A percentile compares a stretch with the other conserved stretches of the same genome.
Evolutionary conservation across 2,329 filamentous ascomycete species (phyloP).

Genomic region (Microsporum audouinii): DNA sequence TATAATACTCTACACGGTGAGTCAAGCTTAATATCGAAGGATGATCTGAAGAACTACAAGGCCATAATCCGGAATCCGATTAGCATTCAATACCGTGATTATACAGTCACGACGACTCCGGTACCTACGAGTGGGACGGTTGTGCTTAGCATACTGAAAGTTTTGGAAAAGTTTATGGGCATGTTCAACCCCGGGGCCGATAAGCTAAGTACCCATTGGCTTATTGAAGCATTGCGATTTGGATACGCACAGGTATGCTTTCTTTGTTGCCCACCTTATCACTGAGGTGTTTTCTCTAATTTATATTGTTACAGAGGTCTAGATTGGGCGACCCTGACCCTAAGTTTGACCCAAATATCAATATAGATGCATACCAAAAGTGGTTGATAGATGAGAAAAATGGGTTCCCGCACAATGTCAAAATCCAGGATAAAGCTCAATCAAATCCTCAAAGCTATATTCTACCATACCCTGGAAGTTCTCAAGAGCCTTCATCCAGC

Average conservation of each 20-base stretch:
- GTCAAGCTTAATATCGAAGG: constrained; percentile 66
- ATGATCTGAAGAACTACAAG: constrained; percentile 64
- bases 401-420: background rate
- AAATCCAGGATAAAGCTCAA: background rate
- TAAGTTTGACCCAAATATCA: constrained; percentile 40
- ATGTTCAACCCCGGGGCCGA: constrained; percentile 48
- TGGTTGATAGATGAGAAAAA: background rate
- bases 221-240: constrained; percentile 82
- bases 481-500: constrained; percentile 36
- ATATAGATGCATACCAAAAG: background rate
- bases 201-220: constrained; percentile 64
- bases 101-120: constrained; percentile 52
- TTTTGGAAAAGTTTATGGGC: constrained; percentile 60
- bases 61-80: constrained; percentile 37
- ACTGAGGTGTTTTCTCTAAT: background rate
- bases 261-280: background rate
- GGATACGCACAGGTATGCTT: constrained; percentile 55
- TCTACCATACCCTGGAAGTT: background rate
- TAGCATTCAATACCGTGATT: constrained; percentile 53
- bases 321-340: constrained; percentile 72
- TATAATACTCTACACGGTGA: constrained; percentile 48
- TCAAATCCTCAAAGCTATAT: background rate
- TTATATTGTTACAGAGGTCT: constrained; percentile 42
- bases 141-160: constrained; percentile 65
- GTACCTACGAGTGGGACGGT: constrained; percentile 74